Evolutionary conservation across 1,284 basidiomycete genomes (phyloP).

Genomic region (Trichosporon sp.): DNA sequence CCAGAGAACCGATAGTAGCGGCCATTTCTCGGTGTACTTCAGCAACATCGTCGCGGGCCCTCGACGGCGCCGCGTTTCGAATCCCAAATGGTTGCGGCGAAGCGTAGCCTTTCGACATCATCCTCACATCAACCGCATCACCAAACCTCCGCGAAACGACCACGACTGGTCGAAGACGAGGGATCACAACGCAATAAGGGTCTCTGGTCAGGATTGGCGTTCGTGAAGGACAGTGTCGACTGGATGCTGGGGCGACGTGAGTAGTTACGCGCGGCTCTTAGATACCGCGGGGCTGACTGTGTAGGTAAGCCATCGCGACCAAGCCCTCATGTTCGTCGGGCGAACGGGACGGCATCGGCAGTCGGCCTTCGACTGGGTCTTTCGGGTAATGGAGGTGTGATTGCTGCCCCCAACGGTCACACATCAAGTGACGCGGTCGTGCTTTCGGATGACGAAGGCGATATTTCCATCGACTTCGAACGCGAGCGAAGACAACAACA

Average conservation of each 20-base stretch:
- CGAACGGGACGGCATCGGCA: not conserved
- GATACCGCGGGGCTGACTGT: not conserved
- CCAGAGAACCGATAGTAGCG: not conserved
- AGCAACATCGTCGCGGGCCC: not conserved
- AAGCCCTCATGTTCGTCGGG: not conserved
- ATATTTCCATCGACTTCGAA: not conserved
- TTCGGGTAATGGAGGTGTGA: not conserved
- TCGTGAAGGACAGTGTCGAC: not conserved
- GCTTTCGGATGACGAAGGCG: slow-evolving; percentile 4
- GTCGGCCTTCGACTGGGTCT: not conserved
- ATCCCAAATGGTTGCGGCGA: not conserved
- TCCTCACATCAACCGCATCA: not conserved
- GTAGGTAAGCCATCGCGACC: not conserved
- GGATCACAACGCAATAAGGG: not conserved
- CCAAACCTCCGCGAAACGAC: not conserved
- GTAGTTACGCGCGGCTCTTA: not conserved
- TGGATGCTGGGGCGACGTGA: slow-evolving; percentile 4
- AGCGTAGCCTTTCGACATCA: not conserved
- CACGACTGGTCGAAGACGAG: not conserved
- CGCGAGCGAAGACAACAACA: not conserved
- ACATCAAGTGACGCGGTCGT: not conserved
- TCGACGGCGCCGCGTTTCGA: not conserved
- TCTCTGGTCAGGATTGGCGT: not conserved
- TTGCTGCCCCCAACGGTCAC: not conserved
- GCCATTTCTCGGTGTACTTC: not conserved